phyloP scores from a whole-genome alignment of 2,329 filamentous ascomycete species.

The Curvularia verruculosa region DNA sequence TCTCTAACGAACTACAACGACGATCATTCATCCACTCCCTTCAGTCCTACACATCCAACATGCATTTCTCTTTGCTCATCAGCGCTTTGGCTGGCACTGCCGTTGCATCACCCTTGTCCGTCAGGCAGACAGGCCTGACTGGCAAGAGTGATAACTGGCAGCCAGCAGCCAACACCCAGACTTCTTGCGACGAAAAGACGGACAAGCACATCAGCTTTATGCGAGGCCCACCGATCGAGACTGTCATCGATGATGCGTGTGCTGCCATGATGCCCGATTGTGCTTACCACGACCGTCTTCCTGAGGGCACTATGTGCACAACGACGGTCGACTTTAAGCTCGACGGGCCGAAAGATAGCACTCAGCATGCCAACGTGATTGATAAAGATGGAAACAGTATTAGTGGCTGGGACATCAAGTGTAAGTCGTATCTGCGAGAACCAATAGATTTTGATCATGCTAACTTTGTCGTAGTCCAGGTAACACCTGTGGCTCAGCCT shows the following conservation, averaged over 20 bases:
- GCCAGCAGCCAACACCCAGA: slow-evolving; percentile 19
- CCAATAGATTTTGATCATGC: slow-evolving; percentile 1
- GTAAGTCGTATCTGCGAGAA: slow-evolving; percentile 21
- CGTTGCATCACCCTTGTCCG: slow-evolving; percentile 23
- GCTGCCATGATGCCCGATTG: slow-evolving; percentile 37
- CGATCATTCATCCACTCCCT: neutral
- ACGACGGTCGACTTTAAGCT: slow-evolving; percentile 27
- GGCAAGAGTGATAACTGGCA: slow-evolving; percentile 20
- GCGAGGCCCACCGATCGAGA: slow-evolving; percentile 27
- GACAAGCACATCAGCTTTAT: slow-evolving; percentile 30
- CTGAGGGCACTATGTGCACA: slow-evolving; percentile 23
- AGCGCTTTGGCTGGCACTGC: slow-evolving; percentile 17
- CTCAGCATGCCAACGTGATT: slow-evolving; percentile 27
- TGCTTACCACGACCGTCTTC: slow-evolving; percentile 28
- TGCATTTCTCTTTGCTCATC: slow-evolving; percentile 26
- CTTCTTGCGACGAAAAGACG: slow-evolving; percentile 26
- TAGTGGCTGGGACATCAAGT: slow-evolving; percentile 25
- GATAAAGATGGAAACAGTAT: slow-evolving; percentile 22
- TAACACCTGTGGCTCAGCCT: slow-evolving; percentile 29
- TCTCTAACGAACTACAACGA: neutral
- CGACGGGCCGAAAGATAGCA: slow-evolving; percentile 23
- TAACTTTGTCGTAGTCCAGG: slow-evolving; percentile 26
- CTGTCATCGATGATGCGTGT: slow-evolving; percentile 34
- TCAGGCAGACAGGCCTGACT: slow-evolving; percentile 2
- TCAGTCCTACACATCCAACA: slow-evolving; percentile 8